Base-by-base conservation (phyloP, 192 early-diverging fungal species). In the Coemansia sp. region DNA sequence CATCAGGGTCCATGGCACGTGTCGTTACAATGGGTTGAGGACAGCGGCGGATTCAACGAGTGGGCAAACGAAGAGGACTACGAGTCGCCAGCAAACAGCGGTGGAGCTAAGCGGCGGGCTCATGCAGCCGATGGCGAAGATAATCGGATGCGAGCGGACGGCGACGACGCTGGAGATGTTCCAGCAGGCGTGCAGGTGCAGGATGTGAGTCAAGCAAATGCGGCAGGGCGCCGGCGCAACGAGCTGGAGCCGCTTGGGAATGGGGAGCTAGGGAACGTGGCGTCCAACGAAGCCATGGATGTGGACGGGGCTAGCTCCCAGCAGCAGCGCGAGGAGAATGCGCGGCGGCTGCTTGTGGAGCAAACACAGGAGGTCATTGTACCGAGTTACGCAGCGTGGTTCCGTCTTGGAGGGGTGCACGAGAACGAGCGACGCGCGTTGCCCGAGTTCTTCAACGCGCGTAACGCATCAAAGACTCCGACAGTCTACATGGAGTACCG, bases 301-400 rank as follows among this genome's bases (percentile, higher is more conserved):
- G 70, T 70, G 8, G 75, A 70, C 50, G 39, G 60, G 21, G 68
- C 55, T 3, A 71, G 76, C 46, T 66, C 69, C 57, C 69, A 80
- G 64, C 70, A 67, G 33, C 69, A 75, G 63, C 72, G 70, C 67
- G 89, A 90, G 63, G 86, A 88, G 56, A 88, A 89, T 57, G 92
- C 90, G 11, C 78, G 85, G 24, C 84, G 86, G 22, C 86, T 87
- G 54, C 80, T 93, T 20, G 80, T 84, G 5, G 78, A 87, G 63
- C 92, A 92, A 62, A 87, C 90, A 0, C 85, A 91, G 46, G 86
- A 89, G 60, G 84, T 91, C 23, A 84, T 88, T 5, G 83, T 92
- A 25, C 97, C 97, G 31, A 85, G 87, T n/a, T 98, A 98, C 72
- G 82, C 94, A 8, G 90, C 93, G 0, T 99, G 97, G 97, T 99